Evolutionary conservation across 768 basidiomycete genomes (phyloP).

Genomic region (Tulasnella sp.): DNA sequence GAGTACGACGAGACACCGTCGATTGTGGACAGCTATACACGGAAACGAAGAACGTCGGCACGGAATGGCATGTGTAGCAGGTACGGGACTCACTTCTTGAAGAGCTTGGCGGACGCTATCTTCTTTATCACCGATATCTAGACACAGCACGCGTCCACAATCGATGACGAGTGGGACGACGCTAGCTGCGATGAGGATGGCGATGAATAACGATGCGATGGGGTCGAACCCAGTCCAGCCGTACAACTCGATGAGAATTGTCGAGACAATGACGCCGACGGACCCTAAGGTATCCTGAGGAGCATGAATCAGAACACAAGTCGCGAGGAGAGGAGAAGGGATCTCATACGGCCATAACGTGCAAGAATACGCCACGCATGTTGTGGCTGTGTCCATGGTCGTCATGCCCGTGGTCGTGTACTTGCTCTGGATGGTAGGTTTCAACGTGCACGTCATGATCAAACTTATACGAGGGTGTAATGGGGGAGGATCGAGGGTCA

Average conservation of each 20-base stretch:
- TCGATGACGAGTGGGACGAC: conserved; percentile 93
- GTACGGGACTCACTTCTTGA: conserved; percentile 26
- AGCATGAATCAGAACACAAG: conserved; percentile 2
- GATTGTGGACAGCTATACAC: conserved; percentile 49
- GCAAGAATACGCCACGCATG: conserved; percentile 89
- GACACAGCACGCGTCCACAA: conserved; percentile 72
- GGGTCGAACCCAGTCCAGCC: conserved; percentile 99
- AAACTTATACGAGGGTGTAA: conserved; percentile 54
- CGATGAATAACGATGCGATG: conserved; percentile 93
- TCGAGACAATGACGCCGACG: conserved; percentile 95
- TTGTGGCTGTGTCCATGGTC: conserved; percentile 86
- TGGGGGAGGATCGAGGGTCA: conserved; percentile 27
- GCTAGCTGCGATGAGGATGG: conserved; percentile 85
- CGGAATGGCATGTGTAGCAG: background rate
- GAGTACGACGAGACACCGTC: conserved; percentile 75
- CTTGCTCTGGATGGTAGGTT: conserved; percentile 21
- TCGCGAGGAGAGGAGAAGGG: background rate
- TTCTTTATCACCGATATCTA: conserved; percentile 58
- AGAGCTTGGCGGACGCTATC: conserved; percentile 31
- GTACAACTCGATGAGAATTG: conserved; percentile 85
- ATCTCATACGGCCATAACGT: conserved; percentile 84
- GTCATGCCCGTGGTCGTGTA: conserved; percentile 29
- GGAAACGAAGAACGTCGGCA: background rate
- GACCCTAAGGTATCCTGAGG: conserved; percentile 84
- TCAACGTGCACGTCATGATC: conserved; percentile 40